A percentile compares a stretch with the other conserved stretches of the same genome.
phyloP scores from a whole-genome alignment of 164 flowering plant genomes.

The Macadamia tetraphylla region DNA sequence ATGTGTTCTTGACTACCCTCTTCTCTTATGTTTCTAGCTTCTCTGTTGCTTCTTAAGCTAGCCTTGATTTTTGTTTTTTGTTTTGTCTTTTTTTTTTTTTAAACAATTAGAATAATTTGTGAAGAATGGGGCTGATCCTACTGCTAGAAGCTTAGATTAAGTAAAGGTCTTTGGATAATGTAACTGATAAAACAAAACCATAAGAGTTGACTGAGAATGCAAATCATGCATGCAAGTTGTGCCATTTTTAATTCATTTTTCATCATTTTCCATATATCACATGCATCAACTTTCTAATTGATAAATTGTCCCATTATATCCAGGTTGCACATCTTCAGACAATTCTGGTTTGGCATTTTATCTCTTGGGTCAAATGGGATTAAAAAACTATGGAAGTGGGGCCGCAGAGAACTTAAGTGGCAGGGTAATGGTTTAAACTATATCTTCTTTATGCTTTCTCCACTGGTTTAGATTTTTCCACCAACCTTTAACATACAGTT shows the following conservation, averaged over 20 bases:
- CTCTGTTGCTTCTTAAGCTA: too few relatives aligned
- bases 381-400: conserved; percentile 91
- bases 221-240: conserved; percentile 58
- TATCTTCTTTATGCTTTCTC: conserved; percentile 78
- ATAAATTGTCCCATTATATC: neutral
- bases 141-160: conserved; percentile 50
- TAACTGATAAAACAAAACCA: conserved; percentile 51
- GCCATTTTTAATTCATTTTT: conserved; percentile 6
- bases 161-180: conserved; percentile 53
- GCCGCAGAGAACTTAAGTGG: conserved; percentile 70
- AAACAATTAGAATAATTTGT: neutral
- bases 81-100: too few relatives aligned
- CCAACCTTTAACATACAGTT: conserved; percentile 52
- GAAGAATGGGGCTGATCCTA: conserved; percentile 75
- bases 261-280: neutral
- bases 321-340: conserved; percentile 63
- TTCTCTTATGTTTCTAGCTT: neutral
- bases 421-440: conserved; percentile 42
- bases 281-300: neutral
- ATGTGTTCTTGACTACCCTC: neutral
- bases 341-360: conserved; percentile 60
- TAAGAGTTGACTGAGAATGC: conserved; percentile 71
- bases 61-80: neutral
- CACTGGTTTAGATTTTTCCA: conserved; percentile 90
- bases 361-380: conserved; percentile 64